Evolutionary conservation across 495 filamentous ascomycete species (phyloP), one percentile per base, ranked within the genome.

Genomic region (Xylaria scruposa): DNA sequence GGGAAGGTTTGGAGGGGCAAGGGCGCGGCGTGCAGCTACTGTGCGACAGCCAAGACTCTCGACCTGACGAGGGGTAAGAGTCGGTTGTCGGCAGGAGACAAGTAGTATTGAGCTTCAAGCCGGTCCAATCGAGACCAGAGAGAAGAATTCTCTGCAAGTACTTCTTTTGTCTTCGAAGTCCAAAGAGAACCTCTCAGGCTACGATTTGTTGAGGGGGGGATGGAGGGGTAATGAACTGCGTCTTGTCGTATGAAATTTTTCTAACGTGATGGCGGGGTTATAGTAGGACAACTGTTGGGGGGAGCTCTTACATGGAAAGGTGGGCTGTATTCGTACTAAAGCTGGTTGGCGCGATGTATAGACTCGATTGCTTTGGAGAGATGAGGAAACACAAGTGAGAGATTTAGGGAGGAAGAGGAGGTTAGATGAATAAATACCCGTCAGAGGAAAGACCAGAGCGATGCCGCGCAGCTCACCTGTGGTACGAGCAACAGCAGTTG

Each of bases 401-500:
- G 53, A 54, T 67, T 61, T 59, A 10, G 9, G 46, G 31, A 44
- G 70, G 44, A 62, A 24, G 54, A 68, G 70, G 46, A 61, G 36
- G 64, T 33, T 13, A 4, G 54, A 62, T 4, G 53, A 68, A 72
- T 68, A 68, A 72, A 72, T 68, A 68, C 64, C 44, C 46, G 56
- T 67, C 65, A 42, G 49, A n/a, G 36, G 33, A n/a, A 40, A 26
- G 54, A 49, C 58, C 65, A 67, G 61, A 73, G 63, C 60, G 67
- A 53, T 51, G 36, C 58, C 44, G 68, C 70, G 47, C n/a, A 64
- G 72, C 64, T 68, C 15, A 72, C 68, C 7, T 73, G 74, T 76
- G 74, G 73, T 72, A 76, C 59, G 63, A 62, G 53, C 70, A 73
- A 56, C 61, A 67, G 29, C 61, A 68, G 69, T 74, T 73, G 76